Evolutionary conservation across 441 rosid genomes (phyloP).

Genomic region (Jatropha podagrica): DNA sequence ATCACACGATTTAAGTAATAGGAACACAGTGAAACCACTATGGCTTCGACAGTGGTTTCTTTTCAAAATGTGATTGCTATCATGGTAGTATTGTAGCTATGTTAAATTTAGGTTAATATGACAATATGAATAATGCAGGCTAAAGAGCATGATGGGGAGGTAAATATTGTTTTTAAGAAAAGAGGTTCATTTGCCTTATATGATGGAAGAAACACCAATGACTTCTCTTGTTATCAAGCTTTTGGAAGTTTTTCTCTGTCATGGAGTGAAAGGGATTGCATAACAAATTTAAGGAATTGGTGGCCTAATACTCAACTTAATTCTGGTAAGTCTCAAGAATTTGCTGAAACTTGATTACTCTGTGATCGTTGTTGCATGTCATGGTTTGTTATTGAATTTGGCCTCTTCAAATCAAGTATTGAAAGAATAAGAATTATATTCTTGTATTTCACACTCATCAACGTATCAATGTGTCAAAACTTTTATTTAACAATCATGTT

Average conservation of each 20-base stretch:
- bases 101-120: too few relatives aligned
- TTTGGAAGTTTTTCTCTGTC: background rate
- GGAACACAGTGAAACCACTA: background rate
- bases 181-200: background rate
- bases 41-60: too few relatives aligned
- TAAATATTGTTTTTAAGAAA: conserved; percentile 3
- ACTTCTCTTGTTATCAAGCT: background rate
- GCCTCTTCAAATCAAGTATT: background rate
- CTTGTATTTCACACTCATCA: background rate
- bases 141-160: background rate
- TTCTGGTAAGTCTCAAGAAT: background rate
- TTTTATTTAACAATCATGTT: background rate
- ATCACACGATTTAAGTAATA: background rate
- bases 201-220: background rate
- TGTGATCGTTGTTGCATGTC: too few relatives aligned
- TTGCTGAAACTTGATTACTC: background rate
- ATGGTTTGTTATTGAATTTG: background rate
- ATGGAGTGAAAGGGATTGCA: background rate
- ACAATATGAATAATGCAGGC: background rate
- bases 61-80: too few relatives aligned
- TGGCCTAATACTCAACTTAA: background rate
- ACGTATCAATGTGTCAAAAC: background rate
- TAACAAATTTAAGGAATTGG: background rate
- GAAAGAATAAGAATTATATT: background rate
- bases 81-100: too few relatives aligned